Evolutionary conservation across 1,284 basidiomycete genomes (phyloP).

Genomic region (Cryptococcus sp.): DNA sequence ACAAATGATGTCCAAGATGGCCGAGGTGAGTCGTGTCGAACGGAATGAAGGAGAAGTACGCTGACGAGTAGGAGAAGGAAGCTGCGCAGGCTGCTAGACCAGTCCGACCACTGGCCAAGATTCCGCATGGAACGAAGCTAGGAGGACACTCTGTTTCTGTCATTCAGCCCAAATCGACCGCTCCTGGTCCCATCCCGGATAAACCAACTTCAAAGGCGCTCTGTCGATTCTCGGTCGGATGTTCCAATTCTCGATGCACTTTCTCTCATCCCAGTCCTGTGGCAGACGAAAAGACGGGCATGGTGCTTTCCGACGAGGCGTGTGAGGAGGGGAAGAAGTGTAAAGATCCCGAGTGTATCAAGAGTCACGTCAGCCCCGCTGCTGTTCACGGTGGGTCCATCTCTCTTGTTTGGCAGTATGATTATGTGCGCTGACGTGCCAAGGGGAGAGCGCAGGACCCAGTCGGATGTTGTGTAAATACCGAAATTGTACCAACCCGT

Average conservation of each 20-base stretch:
- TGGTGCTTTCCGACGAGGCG: slow-evolving; percentile 83
- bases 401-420: background rate
- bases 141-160: slow-evolving; percentile 30
- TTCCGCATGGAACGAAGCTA: slow-evolving; percentile 34
- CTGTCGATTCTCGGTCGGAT: slow-evolving; percentile 85
- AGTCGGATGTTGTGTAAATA: slow-evolving; percentile 44
- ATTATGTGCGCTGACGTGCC: background rate
- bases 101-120: slow-evolving; percentile 22
- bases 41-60: too few relatives aligned
- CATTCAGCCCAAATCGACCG: slow-evolving; percentile 20
- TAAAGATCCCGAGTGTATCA: slow-evolving; percentile 83
- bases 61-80: slow-evolving; percentile 1
- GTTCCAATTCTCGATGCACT: slow-evolving; percentile 76
- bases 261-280: slow-evolving; percentile 89
- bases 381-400: slow-evolving; percentile 53
- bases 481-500: slow-evolving; percentile 45
- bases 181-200: slow-evolving; percentile 39
- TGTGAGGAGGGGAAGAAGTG: slow-evolving; percentile 74
- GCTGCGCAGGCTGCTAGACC: slow-evolving; percentile 11
- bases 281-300: slow-evolving; percentile 82
- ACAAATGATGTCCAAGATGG: slow-evolving; percentile 46
- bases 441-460: slow-evolving; percentile 37
- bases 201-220: slow-evolving; percentile 51
- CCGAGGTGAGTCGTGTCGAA: slow-evolving; percentile 24
- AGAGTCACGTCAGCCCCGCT: slow-evolving; percentile 80